Percentiles rank a stretch among this genome's conserved stretches.
These are phyloP conservation scores for Nakazawaea ernobii DNA, from an alignment of 805 yeast genomes.

Conservation along the genomic window DNA sequence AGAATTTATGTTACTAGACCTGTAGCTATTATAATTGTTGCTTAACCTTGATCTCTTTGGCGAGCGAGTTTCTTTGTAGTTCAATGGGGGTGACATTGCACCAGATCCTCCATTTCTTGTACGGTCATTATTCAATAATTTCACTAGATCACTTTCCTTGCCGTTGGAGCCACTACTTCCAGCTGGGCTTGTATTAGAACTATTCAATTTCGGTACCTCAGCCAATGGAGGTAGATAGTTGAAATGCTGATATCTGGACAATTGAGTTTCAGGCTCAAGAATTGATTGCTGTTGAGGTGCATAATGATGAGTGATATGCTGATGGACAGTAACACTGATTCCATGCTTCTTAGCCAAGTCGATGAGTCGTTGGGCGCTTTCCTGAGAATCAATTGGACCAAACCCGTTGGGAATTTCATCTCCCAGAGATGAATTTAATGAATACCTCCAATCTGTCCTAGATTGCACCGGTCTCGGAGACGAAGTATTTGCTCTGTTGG, in stretches of 20 bases:
- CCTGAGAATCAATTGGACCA: conserved; percentile 49
- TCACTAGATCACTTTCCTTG: conserved; percentile 39
- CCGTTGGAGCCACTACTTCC: conserved; percentile 16
- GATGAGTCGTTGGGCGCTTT: conserved; percentile 50
- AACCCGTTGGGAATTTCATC: conserved; percentile 33
- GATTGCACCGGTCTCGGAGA: conserved; percentile 22
- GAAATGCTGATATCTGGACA: conserved; percentile 63
- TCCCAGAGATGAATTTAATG: conserved; percentile 40
- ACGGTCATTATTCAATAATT: conserved; percentile 32
- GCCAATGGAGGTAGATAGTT: conserved; percentile 68
- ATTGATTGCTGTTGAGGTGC: conserved; percentile 32
- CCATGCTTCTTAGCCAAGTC: conserved; percentile 54
- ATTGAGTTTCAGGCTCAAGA: conserved; percentile 46
- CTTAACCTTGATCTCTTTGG: conserved; percentile 8
- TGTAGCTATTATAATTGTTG: conserved; percentile 11
- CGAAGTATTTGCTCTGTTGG: conserved; percentile 1
- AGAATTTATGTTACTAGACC: conserved; percentile 6
- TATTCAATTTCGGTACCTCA: conserved; percentile 63
- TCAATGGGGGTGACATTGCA: conserved; percentile 6
- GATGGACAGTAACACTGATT: conserved; percentile 68
- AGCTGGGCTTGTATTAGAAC: conserved; percentile 44
- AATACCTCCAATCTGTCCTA: conserved; percentile 58
- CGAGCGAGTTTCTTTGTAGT: conserved; percentile 12
- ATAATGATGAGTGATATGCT: conserved; percentile 80
- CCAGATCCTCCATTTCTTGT: conserved; percentile 2